These are phyloP conservation scores for Desmodesmus armatus DNA, from an alignment of 139 green algal species.

Conservation along the genomic window DNA sequence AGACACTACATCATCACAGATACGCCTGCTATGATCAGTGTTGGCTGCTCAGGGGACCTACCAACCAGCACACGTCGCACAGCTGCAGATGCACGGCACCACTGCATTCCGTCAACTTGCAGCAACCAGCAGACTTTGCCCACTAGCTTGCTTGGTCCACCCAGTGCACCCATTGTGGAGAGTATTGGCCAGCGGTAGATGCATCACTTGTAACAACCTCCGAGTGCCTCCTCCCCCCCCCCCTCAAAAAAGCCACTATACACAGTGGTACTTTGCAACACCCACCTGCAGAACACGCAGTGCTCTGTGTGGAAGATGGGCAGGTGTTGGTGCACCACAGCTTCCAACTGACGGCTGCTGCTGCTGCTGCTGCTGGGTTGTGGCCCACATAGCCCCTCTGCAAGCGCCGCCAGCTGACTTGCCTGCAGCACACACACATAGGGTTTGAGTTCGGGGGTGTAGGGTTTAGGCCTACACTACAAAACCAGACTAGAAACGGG, in stretches of 20 bases:
- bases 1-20: too few species aligned
- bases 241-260: neutral
- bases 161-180: neutral
- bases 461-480: too few species aligned
- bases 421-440: slow-evolving; percentile 1
- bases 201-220: slow-evolving; percentile 3
- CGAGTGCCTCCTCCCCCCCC: too few species aligned
- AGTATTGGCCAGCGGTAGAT: too few species aligned
- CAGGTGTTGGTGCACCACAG: slow-evolving; percentile 85
- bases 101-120: too few species aligned
- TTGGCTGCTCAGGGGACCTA: too few species aligned
- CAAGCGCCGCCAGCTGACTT: slow-evolving; percentile 23
- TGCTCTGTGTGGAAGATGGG: slow-evolving; percentile 94
- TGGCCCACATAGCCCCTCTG: neutral
- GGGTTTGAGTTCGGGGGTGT: too few species aligned
- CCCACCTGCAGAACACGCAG: slow-evolving; percentile 82
- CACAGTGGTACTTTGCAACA: neutral
- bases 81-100: too few species aligned
- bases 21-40: too few species aligned
- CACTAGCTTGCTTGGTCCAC: neutral
- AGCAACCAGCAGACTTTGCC: neutral
- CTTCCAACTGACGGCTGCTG: slow-evolving; percentile 63
- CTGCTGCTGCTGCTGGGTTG: neutral
- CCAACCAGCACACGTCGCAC: too few species aligned
- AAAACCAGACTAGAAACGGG: too few species aligned